Conservation (phyloP, 2,329 filamentous ascomycete species). For the Dactylellina cionopaga region DNA sequence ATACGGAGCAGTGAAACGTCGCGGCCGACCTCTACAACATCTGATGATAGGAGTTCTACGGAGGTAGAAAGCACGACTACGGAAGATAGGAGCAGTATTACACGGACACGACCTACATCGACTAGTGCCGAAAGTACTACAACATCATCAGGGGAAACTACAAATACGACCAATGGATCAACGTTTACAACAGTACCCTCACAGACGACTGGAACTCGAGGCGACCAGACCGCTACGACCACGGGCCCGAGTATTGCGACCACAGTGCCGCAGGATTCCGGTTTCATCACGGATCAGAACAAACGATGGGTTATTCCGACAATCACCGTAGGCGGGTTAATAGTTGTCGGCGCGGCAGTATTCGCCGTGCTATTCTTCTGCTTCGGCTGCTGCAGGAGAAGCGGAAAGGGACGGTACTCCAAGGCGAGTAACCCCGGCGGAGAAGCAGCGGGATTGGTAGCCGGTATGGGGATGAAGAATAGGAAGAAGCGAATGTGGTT, state of each 20-base stretch:
- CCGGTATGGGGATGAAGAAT: not conserved
- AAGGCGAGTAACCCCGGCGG: conserved; percentile 26
- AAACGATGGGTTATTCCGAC: conserved; percentile 48
- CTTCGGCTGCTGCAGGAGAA: conserved; percentile 34
- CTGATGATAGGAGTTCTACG: not conserved
- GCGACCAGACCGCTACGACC: conserved; percentile 1
- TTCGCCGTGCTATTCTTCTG: conserved; percentile 44
- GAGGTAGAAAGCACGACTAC: conserved; percentile 14
- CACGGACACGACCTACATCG: too few relatives aligned
- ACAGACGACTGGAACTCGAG: conserved; percentile 8
- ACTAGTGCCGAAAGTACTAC: not conserved
- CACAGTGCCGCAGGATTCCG: conserved; percentile 13
- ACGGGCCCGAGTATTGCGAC: conserved; percentile 10
- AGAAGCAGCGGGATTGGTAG: not conserved
- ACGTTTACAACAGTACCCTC: conserved; percentile 28
- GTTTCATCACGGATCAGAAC: conserved; percentile 38
- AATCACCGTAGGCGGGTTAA: conserved; percentile 32
- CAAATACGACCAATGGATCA: conserved; percentile 29
- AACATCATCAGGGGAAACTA: conserved; percentile 4
- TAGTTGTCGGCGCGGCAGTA: conserved; percentile 25
- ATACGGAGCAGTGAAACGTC: conserved; percentile 28
- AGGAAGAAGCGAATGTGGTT: conserved; percentile 44
- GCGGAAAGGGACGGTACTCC: conserved; percentile 21
- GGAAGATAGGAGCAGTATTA: too few relatives aligned
- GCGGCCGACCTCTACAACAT: conserved; percentile 15